These are phyloP conservation scores for Xerocomus amazonicus DNA, from an alignment of 1,284 basidiomycete species.

Conservation along the genomic window DNA sequence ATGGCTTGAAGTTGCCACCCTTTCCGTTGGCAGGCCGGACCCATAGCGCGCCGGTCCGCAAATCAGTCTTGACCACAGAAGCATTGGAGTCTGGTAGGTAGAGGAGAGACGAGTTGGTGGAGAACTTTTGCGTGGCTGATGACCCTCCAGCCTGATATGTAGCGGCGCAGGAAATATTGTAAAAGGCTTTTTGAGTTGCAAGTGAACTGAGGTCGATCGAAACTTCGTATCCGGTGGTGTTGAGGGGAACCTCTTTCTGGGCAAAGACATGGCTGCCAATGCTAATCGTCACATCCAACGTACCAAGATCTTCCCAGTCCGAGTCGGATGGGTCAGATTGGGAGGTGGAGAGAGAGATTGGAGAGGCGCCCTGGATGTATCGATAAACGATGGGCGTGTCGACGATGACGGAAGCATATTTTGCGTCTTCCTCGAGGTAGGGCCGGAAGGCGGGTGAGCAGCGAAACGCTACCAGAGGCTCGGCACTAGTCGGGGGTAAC, in stretches of 20 bases:
- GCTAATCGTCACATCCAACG: slow-evolving; percentile 40
- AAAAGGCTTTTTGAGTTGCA: slow-evolving; percentile 13
- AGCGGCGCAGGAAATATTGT: slow-evolving; percentile 25
- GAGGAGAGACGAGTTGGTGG: slow-evolving; percentile 23
- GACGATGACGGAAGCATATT: slow-evolving; percentile 45
- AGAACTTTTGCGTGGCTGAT: slow-evolving; percentile 18
- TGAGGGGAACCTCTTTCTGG: slow-evolving; percentile 47
- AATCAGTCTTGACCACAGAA: slow-evolving; percentile 34
- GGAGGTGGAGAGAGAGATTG: slow-evolving; percentile 40
- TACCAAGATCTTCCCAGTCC: slow-evolving; percentile 8
- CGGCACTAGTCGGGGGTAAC: slow-evolving; percentile 42
- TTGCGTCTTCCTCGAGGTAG: slow-evolving; percentile 55
- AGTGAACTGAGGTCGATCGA: slow-evolving; percentile 22
- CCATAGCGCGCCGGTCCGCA: slow-evolving; percentile 30
- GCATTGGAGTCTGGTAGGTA: slow-evolving; percentile 28
- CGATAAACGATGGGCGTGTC: slow-evolving; percentile 55
- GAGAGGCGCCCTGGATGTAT: slow-evolving; percentile 44
- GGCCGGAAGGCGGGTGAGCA: slow-evolving; percentile 67
- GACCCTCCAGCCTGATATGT: slow-evolving; percentile 15
- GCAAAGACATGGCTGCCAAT: slow-evolving; percentile 41
- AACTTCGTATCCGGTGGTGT: slow-evolving; percentile 37
- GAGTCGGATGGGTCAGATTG: slow-evolving; percentile 7
- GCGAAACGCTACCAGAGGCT: slow-evolving; percentile 61
- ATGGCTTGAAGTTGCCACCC: slow-evolving; percentile 21
- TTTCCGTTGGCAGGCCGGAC: slow-evolving; percentile 15